phyloP scores from a whole-genome alignment of 2,329 filamentous ascomycete species.

The Colletotrichum costaricense region DNA sequence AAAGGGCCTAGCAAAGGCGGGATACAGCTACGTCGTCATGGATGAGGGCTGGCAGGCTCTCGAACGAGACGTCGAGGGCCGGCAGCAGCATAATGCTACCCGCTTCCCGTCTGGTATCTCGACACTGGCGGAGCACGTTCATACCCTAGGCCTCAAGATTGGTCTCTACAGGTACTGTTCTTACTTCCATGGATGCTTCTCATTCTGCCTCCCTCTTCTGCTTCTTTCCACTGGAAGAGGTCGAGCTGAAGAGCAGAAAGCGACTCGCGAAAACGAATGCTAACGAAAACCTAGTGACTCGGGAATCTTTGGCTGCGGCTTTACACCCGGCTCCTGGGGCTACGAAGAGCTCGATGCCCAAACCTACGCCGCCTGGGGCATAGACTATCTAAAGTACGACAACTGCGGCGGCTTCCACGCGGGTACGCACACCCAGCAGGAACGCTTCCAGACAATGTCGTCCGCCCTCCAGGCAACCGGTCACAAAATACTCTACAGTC shows the following conservation, averaged over 20 bases:
- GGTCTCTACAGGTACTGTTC: conserved; percentile 58
- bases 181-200: neutral
- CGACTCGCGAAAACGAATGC: neutral
- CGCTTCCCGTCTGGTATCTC: conserved; percentile 32
- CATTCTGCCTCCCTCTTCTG: too few relatives aligned
- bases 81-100: conserved; percentile 12
- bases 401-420: conserved; percentile 61
- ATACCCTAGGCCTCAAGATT: conserved; percentile 59
- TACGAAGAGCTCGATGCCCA: conserved; percentile 64
- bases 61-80: conserved; percentile 2
- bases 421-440: conserved; percentile 59
- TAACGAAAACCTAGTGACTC: conserved; percentile 43
- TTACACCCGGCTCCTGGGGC: conserved; percentile 34
- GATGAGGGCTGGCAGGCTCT: conserved; percentile 24
- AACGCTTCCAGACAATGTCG: conserved; percentile 51
- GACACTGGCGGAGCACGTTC: conserved; percentile 57
- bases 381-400: conserved; percentile 66
- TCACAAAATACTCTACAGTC: conserved; percentile 45
- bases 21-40: conserved; percentile 28
- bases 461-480: conserved; percentile 45
- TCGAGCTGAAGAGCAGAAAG: too few relatives aligned
- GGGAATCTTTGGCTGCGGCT: conserved; percentile 56
- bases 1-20: conserved; percentile 16
- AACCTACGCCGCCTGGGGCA: conserved; percentile 62
- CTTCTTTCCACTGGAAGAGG: neutral